Base-by-base conservation (phyloP, 805 yeast species). In the Yarrowia porcina region DNA sequence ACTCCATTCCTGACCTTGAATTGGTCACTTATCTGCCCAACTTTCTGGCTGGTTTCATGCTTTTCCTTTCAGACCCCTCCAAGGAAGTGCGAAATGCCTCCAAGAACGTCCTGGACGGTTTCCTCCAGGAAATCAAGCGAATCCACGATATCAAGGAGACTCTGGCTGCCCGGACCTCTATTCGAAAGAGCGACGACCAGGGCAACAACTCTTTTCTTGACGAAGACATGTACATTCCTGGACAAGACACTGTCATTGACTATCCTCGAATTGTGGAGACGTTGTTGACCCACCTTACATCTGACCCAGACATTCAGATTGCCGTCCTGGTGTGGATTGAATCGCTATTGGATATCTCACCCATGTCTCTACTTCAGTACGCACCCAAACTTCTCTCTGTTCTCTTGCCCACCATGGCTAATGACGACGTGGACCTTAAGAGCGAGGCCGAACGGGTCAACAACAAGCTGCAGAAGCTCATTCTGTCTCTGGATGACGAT, bases 1-100 rank as follows among this genome's bases (percentile, higher is more conserved):
- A 93, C 73, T 90, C 94, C 11, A 90, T 92, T 8, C 98, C 99
- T 0, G 96, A 93, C 61, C 78, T 93, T 61, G 97, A 93, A 69
- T 77, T 94, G 64, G 84, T 94, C 18, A 83, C 96, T 0, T 94
- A 88, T 71, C 77, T 94, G 52, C 97, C 99, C 0, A 88, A 92
- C 38, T 90, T 94, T 71, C 77, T 94, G 39, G 94, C 91, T 54
- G 97, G 94, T 0, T 76, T 93, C 65, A 78, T 93, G 49, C 81
- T 86, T 18, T 93, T 90, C 69, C 77, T 93, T 50, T 89, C 89
- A 66, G 93, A 89, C 67, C 80, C 93, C 1, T 90, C 90, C 65
- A 84, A 86, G 61, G 98, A 93, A 73, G 96, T 94, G 3, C 79
- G 96, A 67, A 85, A 87, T 2, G 90, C 90, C 42, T 91, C 98